Base-by-base conservation (phyloP, 371 early-diverging fungal genomes). In the Mortierella sp. region DNA sequence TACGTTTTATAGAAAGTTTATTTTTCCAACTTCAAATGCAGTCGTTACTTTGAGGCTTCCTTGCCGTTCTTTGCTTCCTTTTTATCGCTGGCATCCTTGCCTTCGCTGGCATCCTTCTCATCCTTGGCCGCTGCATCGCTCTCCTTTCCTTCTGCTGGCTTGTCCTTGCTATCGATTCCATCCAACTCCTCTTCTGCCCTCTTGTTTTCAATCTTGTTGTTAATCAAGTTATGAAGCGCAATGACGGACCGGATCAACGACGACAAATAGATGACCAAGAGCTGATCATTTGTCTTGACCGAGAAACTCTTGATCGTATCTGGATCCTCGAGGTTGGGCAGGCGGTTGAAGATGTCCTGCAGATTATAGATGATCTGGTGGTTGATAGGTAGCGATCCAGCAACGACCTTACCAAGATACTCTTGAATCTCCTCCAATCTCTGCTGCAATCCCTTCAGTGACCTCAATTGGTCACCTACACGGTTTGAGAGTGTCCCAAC, bases 301-400 rank as follows among this genome's bases (percentile, higher is more conserved):
- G 94, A 88, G 73, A 99, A 94, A 27, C 95, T 83, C 59, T 86
- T 88, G 54, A 88, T 89, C 66, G 90, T 89, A 7, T 89, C 92
- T 28, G 85, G 85, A 5, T 89, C 87, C 50, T 91, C 82, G 27
- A 97, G 85, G 80, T 95, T 95, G 28, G 98, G 98, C 55, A 98
- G 80, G 54, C 95, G 86, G 68, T 97, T 97, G 79, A 99, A 96
- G 57, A 99, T 95, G 69, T 97, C 95, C 83, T 99, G 98, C 39
- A 98, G 83, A 80, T 97, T 96, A 84, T 96, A 94, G 53, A 97
- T 89, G 63, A 99, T 97, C 76, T 93, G 93, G 75, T 96, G 96
- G 85, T 97, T 97, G 46, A 96, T 89, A 2, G 98, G 98, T 27
- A 97, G 83, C 57, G 85, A 84, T 39, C 92, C 93, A 32, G 85